Evolutionary conservation across 768 basidiomycete species (phyloP), one percentile per base, ranked within the genome.

Genomic region (Hemileccinum rubropunctum): DNA sequence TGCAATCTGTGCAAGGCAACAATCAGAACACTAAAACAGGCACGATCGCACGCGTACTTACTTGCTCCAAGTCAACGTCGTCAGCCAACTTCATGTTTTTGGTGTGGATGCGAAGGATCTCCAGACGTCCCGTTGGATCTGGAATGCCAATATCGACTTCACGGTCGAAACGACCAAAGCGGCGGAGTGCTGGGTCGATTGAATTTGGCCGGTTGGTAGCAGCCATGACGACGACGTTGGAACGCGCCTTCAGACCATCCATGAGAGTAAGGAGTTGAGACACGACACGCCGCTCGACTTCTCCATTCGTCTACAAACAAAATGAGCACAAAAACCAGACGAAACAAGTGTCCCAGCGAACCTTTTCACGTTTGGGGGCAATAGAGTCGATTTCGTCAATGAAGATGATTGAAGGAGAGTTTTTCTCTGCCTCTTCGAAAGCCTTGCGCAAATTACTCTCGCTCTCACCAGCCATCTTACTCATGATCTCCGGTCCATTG

Each of bases 401-500:
- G 77, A 99, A 99, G 76, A 99, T 99, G 76, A 99, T 99, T 30
- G 97, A 88, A 20, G 97, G 97, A 1, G 91, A 94, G 75, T 98
- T 99, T 81, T 99, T 99, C 76, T 99, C 97, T 3, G 97, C 95
- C 75, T 99, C 97, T 71, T 98, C 97, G 67, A 98, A 98, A 23
- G 97, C 95, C 71, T 99, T 99, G 59, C 97, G 77, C 54, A 99
- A 75, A 71, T 99, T 99, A 64, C 90, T 93, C 70, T 99, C 97
- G 67, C 84, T 87, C 75, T 99, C 97, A 59, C 97, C 97, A 46
- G 97, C 97, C 97, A 99, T 99, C 79, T 99, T 98, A 61, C 88
- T 91, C 97, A 99, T 99, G 69, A 99, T 98, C 72, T 99, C 97
- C 45, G 97, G 97, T 47, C 97, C 97, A 65, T 98, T 99, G 75